Conservation (phyloP, 768 basidiomycete species). For the Wakefieldia striispora region DNA sequence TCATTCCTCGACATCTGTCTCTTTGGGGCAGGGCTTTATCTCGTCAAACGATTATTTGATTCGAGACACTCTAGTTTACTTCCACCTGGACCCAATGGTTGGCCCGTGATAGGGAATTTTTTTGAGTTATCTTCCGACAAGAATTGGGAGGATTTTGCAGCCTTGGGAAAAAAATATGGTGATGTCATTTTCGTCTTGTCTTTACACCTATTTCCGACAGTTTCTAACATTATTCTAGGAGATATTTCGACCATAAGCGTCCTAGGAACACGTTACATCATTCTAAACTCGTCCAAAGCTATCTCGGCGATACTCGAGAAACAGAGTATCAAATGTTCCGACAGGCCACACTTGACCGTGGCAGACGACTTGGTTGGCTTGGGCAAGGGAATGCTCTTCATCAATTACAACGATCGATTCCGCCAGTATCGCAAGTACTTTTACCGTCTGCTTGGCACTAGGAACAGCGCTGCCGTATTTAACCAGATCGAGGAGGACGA, state of each 20-base stretch:
- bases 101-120: too few relatives aligned
- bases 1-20: slow-evolving; percentile 8
- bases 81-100: slow-evolving; percentile 22
- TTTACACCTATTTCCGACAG: too few relatives aligned
- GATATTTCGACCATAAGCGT: slow-evolving; percentile 23
- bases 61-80: background rate
- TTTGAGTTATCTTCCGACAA: too few relatives aligned
- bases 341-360: slow-evolving; percentile 19
- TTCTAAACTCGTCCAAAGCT: slow-evolving; percentile 47
- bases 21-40: slow-evolving; percentile 17
- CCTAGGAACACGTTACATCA: slow-evolving; percentile 46
- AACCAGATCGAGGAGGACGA: slow-evolving; percentile 21
- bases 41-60: slow-evolving; percentile 1
- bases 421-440: slow-evolving; percentile 15
- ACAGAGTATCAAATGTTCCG: slow-evolving; percentile 52
- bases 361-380: slow-evolving; percentile 20
- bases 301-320: slow-evolving; percentile 51
- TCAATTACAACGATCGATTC: slow-evolving; percentile 5
- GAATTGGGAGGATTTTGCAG: too few relatives aligned
- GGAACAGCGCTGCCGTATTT: slow-evolving; percentile 3
- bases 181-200: too few relatives aligned
- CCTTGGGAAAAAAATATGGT: too few relatives aligned
- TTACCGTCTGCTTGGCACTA: slow-evolving; percentile 11
- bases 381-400: slow-evolving; percentile 4
- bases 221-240: slow-evolving; percentile 3